Conservation (phyloP, 441 rosid genomes). For the Populus trichocarpa region DNA sequence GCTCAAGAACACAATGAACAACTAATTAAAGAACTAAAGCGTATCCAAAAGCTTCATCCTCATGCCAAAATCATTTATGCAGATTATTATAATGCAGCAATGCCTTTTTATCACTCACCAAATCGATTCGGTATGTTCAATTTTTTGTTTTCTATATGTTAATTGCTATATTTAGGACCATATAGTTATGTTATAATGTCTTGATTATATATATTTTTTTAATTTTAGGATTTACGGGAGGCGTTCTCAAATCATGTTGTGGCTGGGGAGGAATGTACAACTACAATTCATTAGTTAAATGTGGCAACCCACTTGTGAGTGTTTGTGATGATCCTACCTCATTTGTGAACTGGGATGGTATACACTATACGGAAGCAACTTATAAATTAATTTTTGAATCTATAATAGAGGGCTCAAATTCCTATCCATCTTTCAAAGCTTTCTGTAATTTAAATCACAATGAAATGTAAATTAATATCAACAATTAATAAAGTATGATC, state of each 20-base stretch:
- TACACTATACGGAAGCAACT: background rate
- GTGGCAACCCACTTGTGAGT: background rate
- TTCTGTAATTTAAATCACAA: background rate
- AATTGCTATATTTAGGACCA: background rate
- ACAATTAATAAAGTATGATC: background rate
- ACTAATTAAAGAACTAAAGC: conserved; percentile 29
- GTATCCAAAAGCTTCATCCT: conserved; percentile 27
- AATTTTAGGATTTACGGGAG: background rate
- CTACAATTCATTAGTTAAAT: background rate
- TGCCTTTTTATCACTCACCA: conserved; percentile 30
- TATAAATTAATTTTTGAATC: background rate
- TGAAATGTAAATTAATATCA: background rate
- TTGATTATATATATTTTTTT: too few relatives aligned
- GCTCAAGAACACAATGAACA: conserved; percentile 28
- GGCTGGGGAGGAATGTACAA: background rate
- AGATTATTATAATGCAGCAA: conserved; percentile 33
- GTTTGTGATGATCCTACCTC: background rate
- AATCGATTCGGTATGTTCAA: conserved; percentile 31
- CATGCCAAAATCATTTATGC: conserved; percentile 40
- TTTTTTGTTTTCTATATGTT: background rate
- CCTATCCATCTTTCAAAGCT: background rate
- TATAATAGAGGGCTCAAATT: background rate
- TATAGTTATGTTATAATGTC: background rate
- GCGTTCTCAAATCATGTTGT: background rate
- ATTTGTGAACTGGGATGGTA: background rate